Evolutionary conservation across 1,284 basidiomycete species (phyloP), one percentile per base, ranked within the genome.

Genomic region (Ceratorhiza oryzae-sativae): DNA sequence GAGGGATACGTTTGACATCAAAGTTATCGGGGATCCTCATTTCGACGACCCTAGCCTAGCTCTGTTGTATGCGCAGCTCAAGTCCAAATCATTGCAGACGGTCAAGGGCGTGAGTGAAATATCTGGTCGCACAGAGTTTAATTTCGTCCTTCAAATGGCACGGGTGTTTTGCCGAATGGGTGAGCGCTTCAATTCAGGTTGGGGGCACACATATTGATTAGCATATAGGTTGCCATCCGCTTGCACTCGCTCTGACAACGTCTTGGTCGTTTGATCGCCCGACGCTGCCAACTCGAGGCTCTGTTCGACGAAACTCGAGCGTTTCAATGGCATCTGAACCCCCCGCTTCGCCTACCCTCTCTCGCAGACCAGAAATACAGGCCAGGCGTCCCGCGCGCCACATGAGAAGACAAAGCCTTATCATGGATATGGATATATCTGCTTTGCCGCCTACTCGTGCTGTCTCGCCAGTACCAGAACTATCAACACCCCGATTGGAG

Each of bases 81-180:
- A 92, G 76, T 88, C 89, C 25, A 94, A 92, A 82, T 95, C 95
- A 0, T 81, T 97, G 27, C 95, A 97, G 82, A 91, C 95, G 0
- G 92, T 92, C 3, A 91, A 95, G 79, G 95, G 95, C 8, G 93
- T 92, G 0, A 93, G 89, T 77, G 93, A 95, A 77, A 94, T 97
- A 42, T 90, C 94, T 0, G 91, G 91, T 36, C 87, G 87, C 70
- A 87, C 89, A 20, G 95, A 97, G 78, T 97, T 94, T 80, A 95
- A 93, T 78, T 98, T 97, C 80, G 93, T 97, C 4, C 84, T 95
- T 46, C 95, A 97, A 81, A 95, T 94, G 76, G 92, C 94, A 0
- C 87, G 93, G 25, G 93, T 96, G 1, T 94, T 98, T 77, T 93
- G 90, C 77, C 85, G 93, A 68, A 95, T 97, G 94, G 95, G 95